Conservation (phyloP, 2,329 filamentous ascomycete genomes). For the Tolypocladium sp. region DNA sequence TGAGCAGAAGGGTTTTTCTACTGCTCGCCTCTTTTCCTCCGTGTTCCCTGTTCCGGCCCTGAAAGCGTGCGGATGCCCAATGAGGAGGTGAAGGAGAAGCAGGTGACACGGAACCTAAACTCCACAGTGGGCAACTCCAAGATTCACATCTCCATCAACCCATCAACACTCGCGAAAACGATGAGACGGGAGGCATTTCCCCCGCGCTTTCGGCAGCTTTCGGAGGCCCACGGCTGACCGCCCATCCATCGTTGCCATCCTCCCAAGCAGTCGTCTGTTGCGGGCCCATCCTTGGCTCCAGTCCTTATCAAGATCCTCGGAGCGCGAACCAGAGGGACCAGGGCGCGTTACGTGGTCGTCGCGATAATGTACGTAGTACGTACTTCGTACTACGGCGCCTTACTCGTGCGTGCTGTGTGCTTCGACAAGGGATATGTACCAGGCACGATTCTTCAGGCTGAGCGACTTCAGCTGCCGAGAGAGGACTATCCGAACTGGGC, state of each 20-base stretch:
- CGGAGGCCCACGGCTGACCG: neutral
- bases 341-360: too few relatives aligned
- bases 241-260: too few relatives aligned
- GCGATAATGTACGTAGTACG: too few relatives aligned
- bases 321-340: neutral
- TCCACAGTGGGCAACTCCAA: neutral
- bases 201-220: neutral
- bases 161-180: neutral
- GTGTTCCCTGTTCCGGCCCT: neutral
- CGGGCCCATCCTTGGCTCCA: too few relatives aligned
- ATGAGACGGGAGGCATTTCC: neutral
- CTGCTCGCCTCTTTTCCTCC: neutral
- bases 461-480: neutral
- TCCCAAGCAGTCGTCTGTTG: too few relatives aligned
- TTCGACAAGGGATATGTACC: neutral
- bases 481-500: neutral
- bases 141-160: neutral
- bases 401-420: too few relatives aligned
- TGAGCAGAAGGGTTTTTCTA: neutral
- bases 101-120: neutral
- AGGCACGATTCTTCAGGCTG: neutral
- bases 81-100: neutral
- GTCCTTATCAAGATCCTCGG: neutral
- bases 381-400: too few relatives aligned
- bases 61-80: neutral